These are phyloP conservation scores for Yamadazyma paraphyllophila DNA, from an alignment of 805 yeast genomes.

Conservation along the genomic window DNA sequence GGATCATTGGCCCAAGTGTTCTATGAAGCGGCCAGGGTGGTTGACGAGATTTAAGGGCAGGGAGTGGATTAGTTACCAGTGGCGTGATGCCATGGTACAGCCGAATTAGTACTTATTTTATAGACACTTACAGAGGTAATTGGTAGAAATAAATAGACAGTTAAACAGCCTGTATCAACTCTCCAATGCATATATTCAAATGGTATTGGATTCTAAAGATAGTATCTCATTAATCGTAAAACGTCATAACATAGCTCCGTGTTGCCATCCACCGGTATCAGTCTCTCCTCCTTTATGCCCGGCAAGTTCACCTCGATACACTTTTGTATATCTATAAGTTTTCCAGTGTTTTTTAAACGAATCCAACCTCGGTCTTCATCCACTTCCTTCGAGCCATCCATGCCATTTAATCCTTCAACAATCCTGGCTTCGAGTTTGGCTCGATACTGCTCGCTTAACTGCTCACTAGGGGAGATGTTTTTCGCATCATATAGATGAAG, in stretches of 20 bases:
- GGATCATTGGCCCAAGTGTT: constrained; percentile 23
- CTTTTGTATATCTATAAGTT: constrained; percentile 10
- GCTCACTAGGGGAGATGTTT: background rate
- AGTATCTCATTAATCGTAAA: constrained; percentile 12
- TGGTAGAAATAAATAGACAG: too few relatives aligned
- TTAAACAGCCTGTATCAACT: too few relatives aligned
- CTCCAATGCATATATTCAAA: too few relatives aligned
- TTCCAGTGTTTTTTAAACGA: constrained; percentile 11
- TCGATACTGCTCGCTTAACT: constrained; percentile 5
- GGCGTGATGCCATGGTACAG: too few relatives aligned
- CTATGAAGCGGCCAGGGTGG: constrained; percentile 17
- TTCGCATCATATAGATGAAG: background rate
- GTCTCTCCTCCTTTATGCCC: constrained; percentile 9
- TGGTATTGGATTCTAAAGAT: constrained; percentile 8
- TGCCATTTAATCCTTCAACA: constrained; percentile 6
- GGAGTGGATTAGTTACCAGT: too few relatives aligned
- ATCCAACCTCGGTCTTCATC: constrained; percentile 1
- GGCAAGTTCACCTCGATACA: constrained; percentile 17
- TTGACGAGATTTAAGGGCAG: constrained; percentile 14
- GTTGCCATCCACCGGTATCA: constrained; percentile 18
- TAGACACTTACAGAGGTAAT: too few relatives aligned
- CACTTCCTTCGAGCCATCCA: constrained; percentile 1
- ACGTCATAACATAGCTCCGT: constrained; percentile 15
- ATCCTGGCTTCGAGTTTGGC: constrained; percentile 16
- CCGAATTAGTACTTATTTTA: too few relatives aligned